Conservation (phyloP, 768 basidiomycete species). For the Russula earlei region DNA sequence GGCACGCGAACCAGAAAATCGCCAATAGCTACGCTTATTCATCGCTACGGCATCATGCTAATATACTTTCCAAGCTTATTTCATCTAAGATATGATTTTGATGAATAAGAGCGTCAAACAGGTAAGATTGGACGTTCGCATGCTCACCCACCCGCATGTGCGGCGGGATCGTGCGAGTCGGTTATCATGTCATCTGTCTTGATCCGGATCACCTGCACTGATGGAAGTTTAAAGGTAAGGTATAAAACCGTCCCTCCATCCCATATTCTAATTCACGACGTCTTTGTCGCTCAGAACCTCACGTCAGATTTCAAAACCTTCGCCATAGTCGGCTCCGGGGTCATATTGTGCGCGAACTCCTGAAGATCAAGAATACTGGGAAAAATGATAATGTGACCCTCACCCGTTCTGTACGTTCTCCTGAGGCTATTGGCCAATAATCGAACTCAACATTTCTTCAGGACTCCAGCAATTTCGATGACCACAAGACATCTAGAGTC, state of each 20-base stretch:
- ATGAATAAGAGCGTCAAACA: too few relatives aligned
- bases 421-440: too few relatives aligned
- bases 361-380: not conserved
- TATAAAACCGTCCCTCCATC: not conserved
- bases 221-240: too few relatives aligned
- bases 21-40: constrained; percentile 8
- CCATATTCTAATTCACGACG: too few relatives aligned
- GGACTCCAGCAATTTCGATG: not conserved
- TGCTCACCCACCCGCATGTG: too few relatives aligned
- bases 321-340: not conserved
- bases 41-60: not conserved
- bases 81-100: not conserved
- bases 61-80: not conserved
- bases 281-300: not conserved
- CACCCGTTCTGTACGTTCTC: constrained; percentile 1
- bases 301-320: constrained; percentile 7
- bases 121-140: too few relatives aligned
- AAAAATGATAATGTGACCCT: constrained; percentile 6
- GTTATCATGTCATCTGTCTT: too few relatives aligned
- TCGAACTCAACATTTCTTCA: not conserved
- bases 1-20: constrained; percentile 19
- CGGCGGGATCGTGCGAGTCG: too few relatives aligned
- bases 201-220: too few relatives aligned
- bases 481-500: constrained; percentile 4
- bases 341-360: not conserved